Evolutionary conservation across 2,329 filamentous ascomycete genomes (phyloP).

Genomic region (Xylariaceae sp.): DNA sequence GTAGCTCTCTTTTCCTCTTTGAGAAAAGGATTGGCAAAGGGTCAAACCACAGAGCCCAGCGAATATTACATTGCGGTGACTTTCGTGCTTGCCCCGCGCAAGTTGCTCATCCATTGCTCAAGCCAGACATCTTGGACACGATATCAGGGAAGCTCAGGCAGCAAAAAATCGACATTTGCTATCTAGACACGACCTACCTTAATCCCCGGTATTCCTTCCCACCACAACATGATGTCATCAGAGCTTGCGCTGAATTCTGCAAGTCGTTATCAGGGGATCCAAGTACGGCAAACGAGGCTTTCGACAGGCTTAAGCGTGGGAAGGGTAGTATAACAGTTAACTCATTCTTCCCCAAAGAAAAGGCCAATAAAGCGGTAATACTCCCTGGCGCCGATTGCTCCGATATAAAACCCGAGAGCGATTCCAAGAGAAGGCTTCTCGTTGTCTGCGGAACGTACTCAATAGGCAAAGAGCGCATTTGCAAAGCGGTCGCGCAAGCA

Average conservation of each 20-base stretch:
- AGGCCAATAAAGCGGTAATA: conserved; percentile 20
- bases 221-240: conserved; percentile 79
- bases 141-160: conserved; percentile 67
- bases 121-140: conserved; percentile 67
- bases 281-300: conserved; percentile 44
- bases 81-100: conserved; percentile 88
- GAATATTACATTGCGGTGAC: conserved; percentile 91
- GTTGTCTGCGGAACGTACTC: conserved; percentile 96
- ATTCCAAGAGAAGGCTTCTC: conserved; percentile 63
- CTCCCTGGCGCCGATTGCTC: conserved; percentile 25
- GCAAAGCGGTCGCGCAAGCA: conserved; percentile 83
- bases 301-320: conserved; percentile 43
- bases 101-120: conserved; percentile 73
- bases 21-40: conserved; percentile 68
- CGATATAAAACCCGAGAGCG: conserved; percentile 29
- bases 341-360: conserved; percentile 48
- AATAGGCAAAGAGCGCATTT: conserved; percentile 96
- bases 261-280: conserved; percentile 67
- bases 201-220: conserved; percentile 96
- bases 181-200: conserved; percentile 94
- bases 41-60: conserved; percentile 58
- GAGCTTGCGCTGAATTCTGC: conserved; percentile 83
- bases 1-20: conserved; percentile 89
- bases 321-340: conserved; percentile 45
- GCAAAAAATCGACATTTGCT: conserved; percentile 91